These are phyloP conservation scores for Thuja plicata DNA, from an alignment of 83 land plant genomes.

Conservation along the genomic window DNA sequence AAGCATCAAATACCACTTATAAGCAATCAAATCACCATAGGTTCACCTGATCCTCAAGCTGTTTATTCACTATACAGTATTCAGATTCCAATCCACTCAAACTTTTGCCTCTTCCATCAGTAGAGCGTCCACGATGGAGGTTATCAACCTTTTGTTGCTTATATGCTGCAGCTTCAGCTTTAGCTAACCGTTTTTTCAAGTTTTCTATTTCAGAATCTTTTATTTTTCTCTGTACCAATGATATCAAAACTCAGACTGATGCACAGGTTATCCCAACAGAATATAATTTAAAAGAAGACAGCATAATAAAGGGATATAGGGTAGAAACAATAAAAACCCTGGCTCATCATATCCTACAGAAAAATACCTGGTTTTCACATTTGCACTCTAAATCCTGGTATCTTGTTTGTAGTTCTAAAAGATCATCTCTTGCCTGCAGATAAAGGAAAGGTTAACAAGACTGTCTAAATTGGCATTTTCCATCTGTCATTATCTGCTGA, in stretches of 20 bases:
- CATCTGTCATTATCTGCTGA: background rate
- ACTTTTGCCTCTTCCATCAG: constrained; percentile 18
- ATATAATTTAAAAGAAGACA: background rate
- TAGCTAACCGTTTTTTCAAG: constrained; percentile 28
- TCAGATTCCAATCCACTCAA: constrained; percentile 38
- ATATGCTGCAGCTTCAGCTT: constrained; percentile 18
- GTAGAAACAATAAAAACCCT: background rate
- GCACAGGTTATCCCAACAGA: background rate
- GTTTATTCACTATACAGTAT: constrained; percentile 48
- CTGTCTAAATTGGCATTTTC: background rate
- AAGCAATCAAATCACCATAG: background rate
- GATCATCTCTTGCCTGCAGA: constrained; percentile 28
- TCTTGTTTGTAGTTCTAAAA: constrained; percentile 31
- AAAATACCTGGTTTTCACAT: constrained; percentile 45
- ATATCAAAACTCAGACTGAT: background rate
- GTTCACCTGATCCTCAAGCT: constrained; percentile 52
- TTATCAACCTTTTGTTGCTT: constrained; percentile 12
- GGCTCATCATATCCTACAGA: background rate
- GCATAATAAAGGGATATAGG: background rate
- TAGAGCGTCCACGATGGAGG: background rate
- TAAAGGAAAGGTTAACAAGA: background rate
- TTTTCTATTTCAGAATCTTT: constrained; percentile 34
- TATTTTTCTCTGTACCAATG: constrained; percentile 25
- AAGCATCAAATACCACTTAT: background rate
- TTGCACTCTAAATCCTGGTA: constrained; percentile 41